A percentile compares a stretch with the other conserved stretches of the same genome.
Evolutionary conservation across 495 filamentous ascomycete species (phyloP).

Genomic region (Hypoxylon cercidicola): DNA sequence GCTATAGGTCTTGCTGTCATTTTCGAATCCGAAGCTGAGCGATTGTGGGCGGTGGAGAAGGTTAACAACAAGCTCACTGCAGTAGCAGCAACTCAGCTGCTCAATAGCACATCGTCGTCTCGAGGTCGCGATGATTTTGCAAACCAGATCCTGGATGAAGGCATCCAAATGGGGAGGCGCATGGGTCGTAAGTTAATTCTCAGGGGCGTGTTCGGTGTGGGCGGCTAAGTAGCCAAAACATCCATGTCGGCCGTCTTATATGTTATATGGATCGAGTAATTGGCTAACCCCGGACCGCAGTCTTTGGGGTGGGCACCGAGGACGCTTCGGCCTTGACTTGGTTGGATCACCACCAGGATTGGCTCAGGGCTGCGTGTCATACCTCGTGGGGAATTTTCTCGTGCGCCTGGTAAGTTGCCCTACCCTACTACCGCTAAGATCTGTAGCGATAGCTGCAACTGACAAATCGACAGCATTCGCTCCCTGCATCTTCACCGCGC

Average conservation of each 20-base stretch:
- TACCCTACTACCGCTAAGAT: slow-evolving; percentile 13
- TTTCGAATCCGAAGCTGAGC: slow-evolving; percentile 32
- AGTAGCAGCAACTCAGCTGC: slow-evolving; percentile 28
- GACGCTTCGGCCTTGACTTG: slow-evolving; percentile 31
- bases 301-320: slow-evolving; percentile 38
- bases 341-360: slow-evolving; percentile 39
- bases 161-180: slow-evolving; percentile 38
- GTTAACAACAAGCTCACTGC: slow-evolving; percentile 32
- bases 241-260: slow-evolving; percentile 6
- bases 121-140: slow-evolving; percentile 36
- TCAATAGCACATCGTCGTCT: slow-evolving; percentile 28
- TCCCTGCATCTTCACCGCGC: slow-evolving; percentile 36
- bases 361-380: slow-evolving; percentile 39
- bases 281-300: slow-evolving; percentile 31
- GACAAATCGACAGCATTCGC: slow-evolving; percentile 24
- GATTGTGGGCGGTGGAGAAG: slow-evolving; percentile 29
- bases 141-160: slow-evolving; percentile 32
- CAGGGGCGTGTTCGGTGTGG: background rate
- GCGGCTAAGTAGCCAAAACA: slow-evolving; percentile 1
- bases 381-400: slow-evolving; percentile 44
- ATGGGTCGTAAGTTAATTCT: slow-evolving; percentile 41
- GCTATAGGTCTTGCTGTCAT: slow-evolving; percentile 16
- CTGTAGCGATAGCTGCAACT: background rate
- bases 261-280: slow-evolving; percentile 11
- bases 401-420: slow-evolving; percentile 33